phyloP scores from a whole-genome alignment of 345 rosid genomes.

The Turritis glabra region DNA sequence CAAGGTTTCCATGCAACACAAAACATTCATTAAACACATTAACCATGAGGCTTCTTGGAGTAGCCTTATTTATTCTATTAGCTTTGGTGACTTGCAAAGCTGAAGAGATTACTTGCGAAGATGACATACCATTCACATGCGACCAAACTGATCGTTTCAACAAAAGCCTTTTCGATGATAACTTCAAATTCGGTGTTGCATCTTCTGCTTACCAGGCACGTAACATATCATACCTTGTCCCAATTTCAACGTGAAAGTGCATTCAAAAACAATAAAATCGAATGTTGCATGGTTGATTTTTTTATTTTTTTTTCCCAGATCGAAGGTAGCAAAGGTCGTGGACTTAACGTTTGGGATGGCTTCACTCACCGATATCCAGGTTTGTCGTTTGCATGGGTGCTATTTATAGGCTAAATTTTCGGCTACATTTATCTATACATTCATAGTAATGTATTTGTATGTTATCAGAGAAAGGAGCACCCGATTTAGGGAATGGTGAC shows the following conservation, averaged over 20 bases:
- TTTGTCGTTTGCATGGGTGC: constrained; percentile 1
- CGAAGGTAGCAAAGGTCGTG: constrained; percentile 46
- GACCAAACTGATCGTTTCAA: constrained; percentile 2
- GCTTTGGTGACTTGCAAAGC: constrained; percentile 10
- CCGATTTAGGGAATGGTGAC: constrained; percentile 49
- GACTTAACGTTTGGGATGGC: constrained; percentile 48
- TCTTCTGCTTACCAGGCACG: constrained; percentile 40
- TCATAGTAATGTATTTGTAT: constrained; percentile 13
- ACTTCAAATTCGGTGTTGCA: constrained; percentile 33
- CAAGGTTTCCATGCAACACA: constrained; percentile 16
- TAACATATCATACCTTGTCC: neutral
- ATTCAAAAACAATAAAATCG: neutral
- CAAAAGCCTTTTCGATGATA: neutral
- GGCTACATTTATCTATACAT: neutral
- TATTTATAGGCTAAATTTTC: neutral
- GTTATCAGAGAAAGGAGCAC: constrained; percentile 40
- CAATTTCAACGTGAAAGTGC: neutral
- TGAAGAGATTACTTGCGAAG: constrained; percentile 23
- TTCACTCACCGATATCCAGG: constrained; percentile 49
- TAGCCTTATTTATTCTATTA: constrained; percentile 2
- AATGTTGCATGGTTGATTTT: constrained; percentile 1
- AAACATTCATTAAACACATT: neutral
- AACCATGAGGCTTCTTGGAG: constrained; percentile 25
- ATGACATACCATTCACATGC: constrained; percentile 18
- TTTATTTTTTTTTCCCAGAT: constrained; percentile 38